Evolutionary conservation across 2,329 filamentous ascomycete genomes (phyloP).

Genomic region (Sordariomycetes sp.): DNA sequence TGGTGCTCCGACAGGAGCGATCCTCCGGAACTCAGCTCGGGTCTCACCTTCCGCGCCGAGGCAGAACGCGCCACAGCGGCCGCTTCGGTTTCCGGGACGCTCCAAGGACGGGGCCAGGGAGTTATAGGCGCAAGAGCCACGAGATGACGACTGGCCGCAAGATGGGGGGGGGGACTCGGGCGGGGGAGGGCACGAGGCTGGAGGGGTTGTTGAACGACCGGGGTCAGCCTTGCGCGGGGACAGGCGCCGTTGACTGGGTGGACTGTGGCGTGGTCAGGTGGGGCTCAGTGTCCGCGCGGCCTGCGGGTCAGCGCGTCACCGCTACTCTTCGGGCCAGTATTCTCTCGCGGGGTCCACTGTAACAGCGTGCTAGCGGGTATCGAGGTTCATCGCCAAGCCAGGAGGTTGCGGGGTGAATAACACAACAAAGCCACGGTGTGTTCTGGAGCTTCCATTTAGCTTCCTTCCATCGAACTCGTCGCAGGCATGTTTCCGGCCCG

Average conservation of each 20-base stretch:
- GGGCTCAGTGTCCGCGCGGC: too few relatives aligned
- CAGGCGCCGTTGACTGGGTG: not conserved
- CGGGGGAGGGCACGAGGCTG: not conserved
- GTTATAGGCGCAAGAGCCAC: not conserved
- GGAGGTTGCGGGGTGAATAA: too few relatives aligned
- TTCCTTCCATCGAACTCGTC: too few relatives aligned
- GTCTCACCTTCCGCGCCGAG: not conserved
- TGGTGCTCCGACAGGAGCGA: not conserved
- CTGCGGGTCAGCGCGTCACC: too few relatives aligned
- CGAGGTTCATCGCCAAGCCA: too few relatives aligned
- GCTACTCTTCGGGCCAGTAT: too few relatives aligned
- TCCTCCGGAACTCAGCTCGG: not conserved
- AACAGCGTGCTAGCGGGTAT: too few relatives aligned
- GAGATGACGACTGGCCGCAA: not conserved
- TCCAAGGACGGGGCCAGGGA: not conserved
- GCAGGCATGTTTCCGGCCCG: too few relatives aligned
- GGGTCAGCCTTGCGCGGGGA: not conserved
- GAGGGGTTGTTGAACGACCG: not conserved
- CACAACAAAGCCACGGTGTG: too few relatives aligned
- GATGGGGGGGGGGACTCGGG: not conserved
- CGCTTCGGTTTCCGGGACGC: not conserved
- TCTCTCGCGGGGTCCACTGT: too few relatives aligned
- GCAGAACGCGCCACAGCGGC: not conserved
- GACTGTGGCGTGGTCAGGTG: too few relatives aligned
- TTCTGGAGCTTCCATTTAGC: too few relatives aligned